Conservation (phyloP, 495 filamentous ascomycete species). For the Penicillium mononematosum region DNA sequence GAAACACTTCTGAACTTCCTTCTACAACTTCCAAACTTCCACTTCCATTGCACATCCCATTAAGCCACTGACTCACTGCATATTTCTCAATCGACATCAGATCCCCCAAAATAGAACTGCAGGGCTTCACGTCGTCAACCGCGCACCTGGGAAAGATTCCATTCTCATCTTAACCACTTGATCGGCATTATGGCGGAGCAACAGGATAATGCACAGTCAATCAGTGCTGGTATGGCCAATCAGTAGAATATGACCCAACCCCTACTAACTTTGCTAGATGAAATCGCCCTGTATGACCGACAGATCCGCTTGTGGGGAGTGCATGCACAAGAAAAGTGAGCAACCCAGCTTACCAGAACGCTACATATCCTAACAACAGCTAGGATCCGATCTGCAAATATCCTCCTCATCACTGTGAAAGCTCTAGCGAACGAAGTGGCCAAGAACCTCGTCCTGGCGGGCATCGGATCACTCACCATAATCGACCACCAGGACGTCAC, state of each 20-base stretch:
- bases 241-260: not conserved
- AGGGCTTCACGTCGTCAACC: not conserved
- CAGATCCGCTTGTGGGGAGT: constrained; percentile 99
- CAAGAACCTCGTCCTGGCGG: constrained; percentile 95
- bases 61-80: too few relatives aligned
- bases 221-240: constrained; percentile 50
- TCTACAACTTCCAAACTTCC: not conserved
- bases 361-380: constrained; percentile 2
- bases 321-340: constrained; percentile 79
- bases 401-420: constrained; percentile 83
- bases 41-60: too few relatives aligned
- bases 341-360: not conserved
- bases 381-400: constrained; percentile 70
- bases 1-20: not conserved
- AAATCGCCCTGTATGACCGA: constrained; percentile 96
- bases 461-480: constrained; percentile 88
- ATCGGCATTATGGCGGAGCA: constrained; percentile 32
- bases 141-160: not conserved
- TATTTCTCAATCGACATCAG: not conserved
- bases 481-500: constrained; percentile 76
- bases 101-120: not conserved
- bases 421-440: constrained; percentile 94
- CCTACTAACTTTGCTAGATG: constrained; percentile 55
- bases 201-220: constrained; percentile 39
- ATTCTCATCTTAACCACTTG: not conserved